These are phyloP conservation scores for Laguncularia racemosa DNA, from an alignment of 345 rosid genomes.

Conservation along the genomic window DNA sequence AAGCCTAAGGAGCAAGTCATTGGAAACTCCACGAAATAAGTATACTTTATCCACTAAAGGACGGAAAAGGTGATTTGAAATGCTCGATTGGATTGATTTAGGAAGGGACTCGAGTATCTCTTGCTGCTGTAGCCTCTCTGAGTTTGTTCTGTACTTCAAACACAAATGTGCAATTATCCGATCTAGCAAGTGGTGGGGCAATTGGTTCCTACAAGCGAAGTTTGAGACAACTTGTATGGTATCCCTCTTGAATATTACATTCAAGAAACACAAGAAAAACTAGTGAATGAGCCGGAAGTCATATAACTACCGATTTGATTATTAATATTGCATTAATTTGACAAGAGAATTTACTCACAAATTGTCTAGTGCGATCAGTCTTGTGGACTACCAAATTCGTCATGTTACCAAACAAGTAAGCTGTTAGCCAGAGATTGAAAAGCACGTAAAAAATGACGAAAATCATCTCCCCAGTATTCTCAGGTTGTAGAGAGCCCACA, in stretches of 20 bases:
- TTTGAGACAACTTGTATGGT: slow-evolving; percentile 74
- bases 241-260: slow-evolving; percentile 44
- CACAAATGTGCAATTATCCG: slow-evolving; percentile 77
- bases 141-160: slow-evolving; percentile 61
- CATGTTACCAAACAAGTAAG: slow-evolving; percentile 96
- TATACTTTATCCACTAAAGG: slow-evolving; percentile 58
- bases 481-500: slow-evolving; percentile 87
- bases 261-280: slow-evolving; percentile 2
- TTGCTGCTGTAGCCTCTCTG: slow-evolving; percentile 76
- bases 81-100: slow-evolving; percentile 71
- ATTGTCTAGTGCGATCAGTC: slow-evolving; percentile 81
- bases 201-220: slow-evolving; percentile 61
- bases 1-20: slow-evolving; percentile 74
- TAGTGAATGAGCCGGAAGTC: background rate
- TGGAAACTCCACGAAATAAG: slow-evolving; percentile 63
- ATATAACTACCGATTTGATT: background rate
- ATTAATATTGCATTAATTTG: background rate
- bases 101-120: slow-evolving; percentile 75
- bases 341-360: slow-evolving; percentile 45
- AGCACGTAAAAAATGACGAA: slow-evolving; percentile 90
- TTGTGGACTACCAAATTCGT: slow-evolving; percentile 96
- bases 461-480: slow-evolving; percentile 73
- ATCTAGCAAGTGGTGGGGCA: slow-evolving; percentile 58
- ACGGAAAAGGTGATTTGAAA: slow-evolving; percentile 64
- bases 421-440: slow-evolving; percentile 81